These are phyloP conservation scores for Diaporthe capsici DNA, from an alignment of 2,329 filamentous ascomycete genomes.

Conservation along the genomic window DNA sequence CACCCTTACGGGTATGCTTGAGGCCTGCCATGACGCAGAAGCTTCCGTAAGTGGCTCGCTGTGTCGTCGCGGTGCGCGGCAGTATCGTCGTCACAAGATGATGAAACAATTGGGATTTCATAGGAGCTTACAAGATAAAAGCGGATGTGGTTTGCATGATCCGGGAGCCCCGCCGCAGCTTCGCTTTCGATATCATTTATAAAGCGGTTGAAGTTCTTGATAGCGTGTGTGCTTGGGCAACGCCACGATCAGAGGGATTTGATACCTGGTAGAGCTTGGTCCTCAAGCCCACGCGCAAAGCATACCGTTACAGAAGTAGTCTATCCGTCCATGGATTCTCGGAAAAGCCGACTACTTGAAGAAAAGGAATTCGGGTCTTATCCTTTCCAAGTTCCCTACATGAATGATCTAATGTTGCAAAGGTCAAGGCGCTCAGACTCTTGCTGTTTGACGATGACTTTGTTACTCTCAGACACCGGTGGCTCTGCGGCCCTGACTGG, in stretches of 20 bases:
- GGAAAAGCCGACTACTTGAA: background rate
- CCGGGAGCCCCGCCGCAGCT: background rate
- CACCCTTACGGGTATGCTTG: background rate
- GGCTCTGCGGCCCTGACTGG: background rate
- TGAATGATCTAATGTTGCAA: background rate
- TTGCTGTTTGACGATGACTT: background rate
- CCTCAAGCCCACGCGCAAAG: background rate
- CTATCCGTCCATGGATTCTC: background rate
- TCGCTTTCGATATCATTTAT: background rate
- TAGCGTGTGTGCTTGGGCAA: background rate
- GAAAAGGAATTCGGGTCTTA: background rate
- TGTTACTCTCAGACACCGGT: background rate
- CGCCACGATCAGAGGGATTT: background rate
- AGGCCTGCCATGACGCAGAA: background rate
- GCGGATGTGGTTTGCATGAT: background rate
- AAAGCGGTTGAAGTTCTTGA: background rate
- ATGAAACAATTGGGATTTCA: background rate
- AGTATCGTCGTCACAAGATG: background rate
- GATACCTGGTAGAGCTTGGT: background rate
- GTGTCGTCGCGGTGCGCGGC: background rate
- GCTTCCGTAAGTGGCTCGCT: background rate
- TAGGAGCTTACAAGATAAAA: background rate
- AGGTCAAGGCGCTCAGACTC: background rate
- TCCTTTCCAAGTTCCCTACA: background rate
- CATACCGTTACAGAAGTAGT: background rate